phyloP scores from a whole-genome alignment of 1,139 yeast genomes.

The Hansenula anomala region DNA sequence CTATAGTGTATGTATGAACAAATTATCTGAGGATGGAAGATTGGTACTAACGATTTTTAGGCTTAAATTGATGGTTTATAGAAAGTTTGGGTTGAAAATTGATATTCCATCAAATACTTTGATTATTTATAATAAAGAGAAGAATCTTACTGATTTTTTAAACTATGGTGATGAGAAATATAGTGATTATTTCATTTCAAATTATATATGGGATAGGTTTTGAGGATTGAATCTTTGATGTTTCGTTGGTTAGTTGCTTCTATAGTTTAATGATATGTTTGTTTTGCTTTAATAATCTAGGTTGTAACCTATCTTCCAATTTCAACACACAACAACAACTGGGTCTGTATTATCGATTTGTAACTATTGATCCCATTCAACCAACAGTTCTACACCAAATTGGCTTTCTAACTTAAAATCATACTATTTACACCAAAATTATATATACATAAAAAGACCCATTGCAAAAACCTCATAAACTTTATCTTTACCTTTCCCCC shows the following conservation, averaged over 20 bases:
- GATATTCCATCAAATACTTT: conserved; percentile 37
- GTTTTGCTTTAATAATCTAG: too few species aligned
- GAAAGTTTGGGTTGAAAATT: conserved; percentile 31
- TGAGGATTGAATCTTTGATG: too few species aligned
- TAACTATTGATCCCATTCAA: too few species aligned
- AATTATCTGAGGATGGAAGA: background rate
- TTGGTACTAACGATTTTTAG: background rate
- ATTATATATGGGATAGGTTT: conserved; percentile 67
- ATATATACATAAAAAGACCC: background rate
- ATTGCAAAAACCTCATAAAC: background rate
- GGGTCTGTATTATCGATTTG: too few species aligned
- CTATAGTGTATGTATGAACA: conserved; percentile 23
- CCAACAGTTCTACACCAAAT: background rate
- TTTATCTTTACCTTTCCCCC: too few species aligned
- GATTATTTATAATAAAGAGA: conserved; percentile 45
- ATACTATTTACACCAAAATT: background rate
- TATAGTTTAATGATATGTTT: background rate
- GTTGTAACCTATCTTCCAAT: too few species aligned
- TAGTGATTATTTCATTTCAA: conserved; percentile 59
- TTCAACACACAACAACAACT: too few species aligned
- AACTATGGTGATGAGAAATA: conserved; percentile 50
- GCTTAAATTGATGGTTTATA: conserved; percentile 32
- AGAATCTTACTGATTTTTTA: conserved; percentile 45
- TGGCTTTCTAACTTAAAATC: too few species aligned
- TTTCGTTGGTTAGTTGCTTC: too few species aligned